These are phyloP conservation scores for Lactarius quietus DNA, from an alignment of 768 basidiomycete species.

Conservation along the genomic window DNA sequence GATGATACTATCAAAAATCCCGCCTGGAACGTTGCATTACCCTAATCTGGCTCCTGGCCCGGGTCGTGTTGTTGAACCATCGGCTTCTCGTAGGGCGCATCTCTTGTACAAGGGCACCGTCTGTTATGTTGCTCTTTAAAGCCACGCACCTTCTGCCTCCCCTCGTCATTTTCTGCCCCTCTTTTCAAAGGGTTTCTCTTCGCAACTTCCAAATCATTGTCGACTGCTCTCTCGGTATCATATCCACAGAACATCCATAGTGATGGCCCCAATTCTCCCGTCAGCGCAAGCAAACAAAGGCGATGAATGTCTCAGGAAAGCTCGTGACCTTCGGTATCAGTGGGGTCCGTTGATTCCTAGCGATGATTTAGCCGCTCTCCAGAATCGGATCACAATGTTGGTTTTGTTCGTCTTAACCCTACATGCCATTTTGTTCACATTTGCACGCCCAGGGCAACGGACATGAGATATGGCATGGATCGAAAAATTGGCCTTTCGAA, in stretches of 20 bases:
- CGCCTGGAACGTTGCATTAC: neutral
- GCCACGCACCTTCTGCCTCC: neutral
- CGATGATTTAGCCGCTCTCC: constrained; percentile 1
- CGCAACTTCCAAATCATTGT: neutral
- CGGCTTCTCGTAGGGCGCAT: neutral
- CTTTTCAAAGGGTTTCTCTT: neutral
- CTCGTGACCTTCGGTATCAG: constrained; percentile 13
- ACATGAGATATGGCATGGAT: constrained; percentile 16
- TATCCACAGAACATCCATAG: neutral
- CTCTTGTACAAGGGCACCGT: neutral
- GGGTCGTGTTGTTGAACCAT: neutral
- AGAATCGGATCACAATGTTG: constrained; percentile 12
- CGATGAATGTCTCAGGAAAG: constrained; percentile 15
- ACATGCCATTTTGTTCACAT: neutral
- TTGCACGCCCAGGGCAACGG: constrained; percentile 5
- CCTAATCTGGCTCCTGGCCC: neutral
- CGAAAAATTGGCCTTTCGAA: constrained; percentile 9
- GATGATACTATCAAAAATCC: neutral
- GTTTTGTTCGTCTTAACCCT: neutral
- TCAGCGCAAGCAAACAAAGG: constrained; percentile 12
- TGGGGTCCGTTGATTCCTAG: constrained; percentile 14
- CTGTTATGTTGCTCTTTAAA: neutral
- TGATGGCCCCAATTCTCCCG: constrained; percentile 8
- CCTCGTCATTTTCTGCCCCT: neutral
- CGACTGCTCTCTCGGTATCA: neutral